Evolutionary conservation across 2,329 filamentous ascomycete genomes (phyloP).

Genomic region (Diaporthe nobilis): DNA sequence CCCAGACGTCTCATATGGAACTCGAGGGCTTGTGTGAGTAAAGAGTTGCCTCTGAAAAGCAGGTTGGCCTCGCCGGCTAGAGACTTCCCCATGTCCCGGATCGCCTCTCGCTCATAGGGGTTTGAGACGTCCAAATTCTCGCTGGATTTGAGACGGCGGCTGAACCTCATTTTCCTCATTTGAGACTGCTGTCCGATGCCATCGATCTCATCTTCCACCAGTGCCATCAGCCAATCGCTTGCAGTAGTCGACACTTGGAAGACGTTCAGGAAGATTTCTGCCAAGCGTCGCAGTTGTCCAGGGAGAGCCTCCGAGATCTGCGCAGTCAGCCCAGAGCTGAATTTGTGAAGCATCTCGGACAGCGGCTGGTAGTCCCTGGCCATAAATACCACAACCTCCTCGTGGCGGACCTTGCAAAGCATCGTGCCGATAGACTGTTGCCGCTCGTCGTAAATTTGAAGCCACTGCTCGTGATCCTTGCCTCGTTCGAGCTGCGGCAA

Average conservation of each 20-base stretch:
- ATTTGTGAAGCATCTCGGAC: conserved; percentile 86
- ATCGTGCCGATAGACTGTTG: conserved; percentile 86
- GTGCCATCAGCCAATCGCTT: conserved; percentile 89
- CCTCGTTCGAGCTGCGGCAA: conserved; percentile 83
- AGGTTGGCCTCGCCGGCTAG: conserved; percentile 91
- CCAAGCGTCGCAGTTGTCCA: conserved; percentile 82
- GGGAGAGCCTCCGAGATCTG: conserved; percentile 87
- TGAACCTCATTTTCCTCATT: conserved; percentile 81
- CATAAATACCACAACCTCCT: conserved; percentile 92
- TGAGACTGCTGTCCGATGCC: conserved; percentile 87
- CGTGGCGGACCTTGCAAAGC: conserved; percentile 84
- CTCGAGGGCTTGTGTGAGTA: conserved; percentile 93
- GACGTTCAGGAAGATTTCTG: conserved; percentile 91
- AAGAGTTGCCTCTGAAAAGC: conserved; percentile 93
- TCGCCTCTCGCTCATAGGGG: conserved; percentile 75
- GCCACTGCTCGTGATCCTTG: conserved; percentile 89
- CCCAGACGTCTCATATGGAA: conserved; percentile 96
- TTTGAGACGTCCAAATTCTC: conserved; percentile 72
- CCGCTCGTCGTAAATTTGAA: conserved; percentile 82
- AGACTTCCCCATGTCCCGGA: conserved; percentile 83
- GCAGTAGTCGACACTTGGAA: conserved; percentile 92
- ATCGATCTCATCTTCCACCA: conserved; percentile 98
- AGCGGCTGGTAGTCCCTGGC: conserved; percentile 87
- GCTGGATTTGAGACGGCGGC: conserved; percentile 77
- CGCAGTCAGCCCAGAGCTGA: conserved; percentile 85